Evolutionary conservation across 495 filamentous ascomycete genomes (phyloP).

Genomic region (Annulohypoxylon maeteangense): DNA sequence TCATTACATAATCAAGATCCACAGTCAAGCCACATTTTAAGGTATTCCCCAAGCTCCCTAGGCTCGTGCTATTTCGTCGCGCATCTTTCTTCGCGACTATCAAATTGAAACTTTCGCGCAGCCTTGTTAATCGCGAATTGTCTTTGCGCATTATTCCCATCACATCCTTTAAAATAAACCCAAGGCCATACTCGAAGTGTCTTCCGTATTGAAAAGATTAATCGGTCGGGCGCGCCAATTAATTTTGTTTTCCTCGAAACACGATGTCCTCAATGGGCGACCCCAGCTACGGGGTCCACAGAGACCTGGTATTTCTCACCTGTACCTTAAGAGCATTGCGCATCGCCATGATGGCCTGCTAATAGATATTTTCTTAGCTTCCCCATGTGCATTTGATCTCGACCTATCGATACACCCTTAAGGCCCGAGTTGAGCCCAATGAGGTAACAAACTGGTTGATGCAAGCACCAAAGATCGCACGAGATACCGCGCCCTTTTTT

Average conservation of each 20-base stretch:
- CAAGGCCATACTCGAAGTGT: not conserved
- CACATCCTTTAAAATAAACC: not conserved
- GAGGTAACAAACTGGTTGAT: slow-evolving; percentile 81
- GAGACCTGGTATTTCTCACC: slow-evolving; percentile 64
- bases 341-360: slow-evolving; percentile 16
- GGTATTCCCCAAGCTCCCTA: slow-evolving; percentile 23
- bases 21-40: not conserved
- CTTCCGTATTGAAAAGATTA: not conserved
- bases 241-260: slow-evolving; percentile 13
- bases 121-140: slow-evolving; percentile 4
- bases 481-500: slow-evolving; percentile 78
- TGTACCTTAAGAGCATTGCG: slow-evolving; percentile 14
- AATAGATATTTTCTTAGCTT: slow-evolving; percentile 62
- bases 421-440: slow-evolving; percentile 71
- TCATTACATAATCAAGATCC: not conserved
- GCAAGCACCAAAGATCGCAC: slow-evolving; percentile 81
- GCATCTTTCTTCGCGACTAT: slow-evolving; percentile 43
- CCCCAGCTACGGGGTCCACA: slow-evolving; percentile 70
- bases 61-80: slow-evolving; percentile 22
- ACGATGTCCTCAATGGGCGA: slow-evolving; percentile 65
- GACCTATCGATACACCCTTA: slow-evolving; percentile 74
- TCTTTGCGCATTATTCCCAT: slow-evolving; percentile 25
- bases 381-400: slow-evolving; percentile 89
- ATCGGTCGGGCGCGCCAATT: slow-evolving; percentile 15
- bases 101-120: slow-evolving; percentile 38